Evolutionary conservation across 1,139 yeast genomes (phyloP).

Genomic region (Blastobotrys aristatus): DNA sequence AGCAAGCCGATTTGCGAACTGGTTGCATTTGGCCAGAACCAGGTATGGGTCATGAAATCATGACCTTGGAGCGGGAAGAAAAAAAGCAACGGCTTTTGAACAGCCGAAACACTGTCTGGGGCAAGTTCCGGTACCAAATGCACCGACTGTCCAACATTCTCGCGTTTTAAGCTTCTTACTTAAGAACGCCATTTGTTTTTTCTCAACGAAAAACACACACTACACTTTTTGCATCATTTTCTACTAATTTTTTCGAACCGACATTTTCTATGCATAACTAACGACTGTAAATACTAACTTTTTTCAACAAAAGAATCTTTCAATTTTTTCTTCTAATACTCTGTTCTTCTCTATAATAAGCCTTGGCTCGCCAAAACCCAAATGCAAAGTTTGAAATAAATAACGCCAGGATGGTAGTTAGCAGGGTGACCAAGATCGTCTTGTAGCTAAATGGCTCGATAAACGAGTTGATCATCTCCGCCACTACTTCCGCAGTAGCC

Average conservation of each 20-base stretch:
- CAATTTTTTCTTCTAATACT: not conserved
- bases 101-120: constrained; percentile 5
- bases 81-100: constrained; percentile 9
- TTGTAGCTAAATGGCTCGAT: constrained; percentile 50
- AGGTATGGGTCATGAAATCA: constrained; percentile 23
- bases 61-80: constrained; percentile 20
- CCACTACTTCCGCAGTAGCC: constrained; percentile 75
- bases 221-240: too few species aligned
- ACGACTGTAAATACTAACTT: not conserved
- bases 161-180: too few species aligned
- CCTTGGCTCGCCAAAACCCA: constrained; percentile 33
- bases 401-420: constrained; percentile 20
- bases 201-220: not conserved
- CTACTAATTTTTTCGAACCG: too few species aligned
- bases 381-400: constrained; percentile 43
- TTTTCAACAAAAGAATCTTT: not conserved
- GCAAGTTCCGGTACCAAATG: constrained; percentile 14
- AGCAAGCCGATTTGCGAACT: constrained; percentile 23
- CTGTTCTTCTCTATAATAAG: constrained; percentile 1
- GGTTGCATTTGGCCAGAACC: constrained; percentile 23
- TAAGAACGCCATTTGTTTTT: constrained; percentile 1
- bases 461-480: constrained; percentile 75
- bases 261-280: too few species aligned
- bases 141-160: constrained; percentile 12
- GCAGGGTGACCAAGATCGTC: constrained; percentile 5